These are phyloP conservation scores for Isatis tinctoria DNA, from an alignment of 345 rosid genomes.

Conservation along the genomic window DNA sequence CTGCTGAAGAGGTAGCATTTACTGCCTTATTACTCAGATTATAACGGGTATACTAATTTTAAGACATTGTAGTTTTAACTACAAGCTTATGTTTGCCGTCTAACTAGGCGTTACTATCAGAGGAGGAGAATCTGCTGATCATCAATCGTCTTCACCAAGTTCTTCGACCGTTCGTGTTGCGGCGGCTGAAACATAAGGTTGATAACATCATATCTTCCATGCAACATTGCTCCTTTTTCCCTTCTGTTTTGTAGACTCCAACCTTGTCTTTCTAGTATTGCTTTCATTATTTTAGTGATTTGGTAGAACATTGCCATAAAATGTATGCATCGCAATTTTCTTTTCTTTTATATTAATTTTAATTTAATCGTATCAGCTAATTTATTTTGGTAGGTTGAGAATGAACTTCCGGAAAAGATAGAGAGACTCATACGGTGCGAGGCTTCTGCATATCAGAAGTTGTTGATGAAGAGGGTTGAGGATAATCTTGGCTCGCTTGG, in stretches of 20 bases:
- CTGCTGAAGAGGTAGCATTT: conserved; percentile 67
- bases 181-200: conserved; percentile 96
- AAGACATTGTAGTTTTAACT: not conserved
- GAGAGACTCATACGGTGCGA: conserved; percentile 89
- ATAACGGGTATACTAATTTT: not conserved
- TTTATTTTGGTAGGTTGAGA: conserved; percentile 61
- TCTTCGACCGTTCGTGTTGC: conserved; percentile 90
- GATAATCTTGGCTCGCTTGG: conserved; percentile 89
- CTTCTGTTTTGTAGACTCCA: not conserved
- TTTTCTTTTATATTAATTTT: too few relatives aligned
- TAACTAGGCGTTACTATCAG: conserved; percentile 75
- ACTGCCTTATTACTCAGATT: conserved; percentile 11
- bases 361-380: not conserved
- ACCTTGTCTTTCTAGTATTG: conserved; percentile 9
- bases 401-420: conserved; percentile 84
- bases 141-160: conserved; percentile 96
- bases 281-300: not conserved
- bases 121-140: conserved; percentile 88
- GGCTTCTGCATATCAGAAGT: conserved; percentile 94
- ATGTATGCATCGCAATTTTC: not conserved
- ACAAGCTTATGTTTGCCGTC: conserved; percentile 11
- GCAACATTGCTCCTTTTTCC: not conserved
- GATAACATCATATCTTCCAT: not conserved
- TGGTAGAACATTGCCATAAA: not conserved
- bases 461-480: conserved; percentile 89